Conservation (phyloP, 1,284 basidiomycete genomes). For the Xanthoconium separans region DNA sequence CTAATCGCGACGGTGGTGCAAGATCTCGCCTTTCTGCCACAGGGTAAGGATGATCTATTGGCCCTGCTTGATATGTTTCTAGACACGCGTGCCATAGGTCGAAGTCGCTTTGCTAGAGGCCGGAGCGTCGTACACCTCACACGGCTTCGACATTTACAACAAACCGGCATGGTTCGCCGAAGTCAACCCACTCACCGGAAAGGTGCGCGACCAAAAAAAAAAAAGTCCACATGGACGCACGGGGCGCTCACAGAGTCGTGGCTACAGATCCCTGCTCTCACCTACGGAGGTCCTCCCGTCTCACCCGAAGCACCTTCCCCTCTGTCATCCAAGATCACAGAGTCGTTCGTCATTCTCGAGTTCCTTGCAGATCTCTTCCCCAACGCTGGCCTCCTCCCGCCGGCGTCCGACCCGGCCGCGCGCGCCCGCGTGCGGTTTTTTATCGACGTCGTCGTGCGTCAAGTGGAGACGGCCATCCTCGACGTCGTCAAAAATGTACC, state of each 20-base stretch:
- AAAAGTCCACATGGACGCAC: not conserved
- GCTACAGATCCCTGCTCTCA: too few species aligned
- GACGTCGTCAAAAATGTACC: too few species aligned
- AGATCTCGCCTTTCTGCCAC: conserved; percentile 7
- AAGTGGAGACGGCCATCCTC: too few species aligned
- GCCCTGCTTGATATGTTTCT: not conserved
- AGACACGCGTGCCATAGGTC: conserved; percentile 7
- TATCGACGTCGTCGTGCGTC: not conserved
- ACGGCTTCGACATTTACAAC: conserved; percentile 7
- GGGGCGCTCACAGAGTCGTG: not conserved
- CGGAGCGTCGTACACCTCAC: conserved; percentile 7
- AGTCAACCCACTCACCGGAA: conserved; percentile 14
- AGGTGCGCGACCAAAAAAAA: conserved; percentile 4
- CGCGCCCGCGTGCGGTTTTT: too few species aligned
- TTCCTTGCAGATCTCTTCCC: too few species aligned
- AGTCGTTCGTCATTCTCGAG: too few species aligned
- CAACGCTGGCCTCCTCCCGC: too few species aligned
- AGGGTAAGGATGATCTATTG: conserved; percentile 1
- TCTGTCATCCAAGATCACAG: too few species aligned
- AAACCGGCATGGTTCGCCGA: conserved; percentile 19
- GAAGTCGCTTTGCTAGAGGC: conserved; percentile 18
- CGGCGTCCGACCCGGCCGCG: too few species aligned
- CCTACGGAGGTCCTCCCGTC: too few species aligned
- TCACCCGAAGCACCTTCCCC: too few species aligned
- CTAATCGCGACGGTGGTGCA: not conserved